Evolutionary conservation across 148 eudicot genomes (phyloP), one percentile per base, ranked within the genome.

Genomic region (Spergularia bocconei): DNA sequence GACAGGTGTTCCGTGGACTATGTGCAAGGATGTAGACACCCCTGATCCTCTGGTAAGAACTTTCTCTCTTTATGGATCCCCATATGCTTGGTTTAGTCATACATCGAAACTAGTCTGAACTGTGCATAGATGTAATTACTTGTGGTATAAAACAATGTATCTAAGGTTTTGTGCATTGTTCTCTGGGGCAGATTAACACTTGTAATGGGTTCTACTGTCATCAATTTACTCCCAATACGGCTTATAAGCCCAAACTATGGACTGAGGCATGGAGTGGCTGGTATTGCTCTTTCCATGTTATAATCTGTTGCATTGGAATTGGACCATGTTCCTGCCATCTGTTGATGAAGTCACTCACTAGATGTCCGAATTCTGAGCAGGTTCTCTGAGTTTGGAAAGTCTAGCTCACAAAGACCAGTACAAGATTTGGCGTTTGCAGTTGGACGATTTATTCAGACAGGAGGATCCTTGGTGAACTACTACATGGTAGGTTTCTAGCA

Each of bases 181-280:
- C 52, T 39, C 29, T 65, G 75, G 25, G 48, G 76, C 90, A 93
- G 98, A 93, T 93, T 64, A 91, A 93, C 82, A 85, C 96, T 36
- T 93, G 98, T 87, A 93, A 93, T 82, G 98, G 98, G 48, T 93
- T 91, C 80, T 93, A 93, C 79, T 93, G 98, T 71, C 90, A 93
- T 78, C 69, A 80, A 39, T 93, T 93, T 82, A 74, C 86, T 64
- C 96, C 98, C 36, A 93, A 93, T 79, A 86, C 69, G 77, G 88
- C 91, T 48, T 91, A 89, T 76, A 93, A 93, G 78, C 98, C 98
- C 13, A 84, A 82, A 67, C 83, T 93, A 67, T 93, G 98, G 98
- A 91, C 98, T 10, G 98, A 93, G 78, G 91, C 98, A 69, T 93
- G 98, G 98, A 93, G 82, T 84, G 98, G 98, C 77, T 93, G 98